phyloP scores from a whole-genome alignment of 2,329 filamentous ascomycete species.

The Pestalotiopsis sp. region DNA sequence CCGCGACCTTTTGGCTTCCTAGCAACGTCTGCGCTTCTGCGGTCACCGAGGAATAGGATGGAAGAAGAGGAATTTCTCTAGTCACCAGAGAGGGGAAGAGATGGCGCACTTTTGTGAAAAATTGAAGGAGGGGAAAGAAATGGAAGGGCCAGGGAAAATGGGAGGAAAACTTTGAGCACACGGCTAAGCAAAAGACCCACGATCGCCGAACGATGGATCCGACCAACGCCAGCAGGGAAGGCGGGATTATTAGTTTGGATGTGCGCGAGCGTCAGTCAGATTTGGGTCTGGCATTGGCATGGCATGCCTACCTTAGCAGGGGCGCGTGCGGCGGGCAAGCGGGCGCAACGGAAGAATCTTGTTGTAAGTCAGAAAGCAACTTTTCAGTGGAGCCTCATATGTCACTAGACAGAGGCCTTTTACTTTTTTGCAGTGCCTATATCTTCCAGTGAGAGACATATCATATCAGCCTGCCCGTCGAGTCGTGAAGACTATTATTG shows the following conservation, averaged over 20 bases:
- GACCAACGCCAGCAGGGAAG: conserved; percentile 10
- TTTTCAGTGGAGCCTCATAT: conserved; percentile 4
- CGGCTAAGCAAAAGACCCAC: conserved; percentile 9
- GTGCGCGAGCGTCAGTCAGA: conserved; percentile 1
- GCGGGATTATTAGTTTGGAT: not conserved
- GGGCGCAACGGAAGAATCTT: conserved; percentile 4
- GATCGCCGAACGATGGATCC: conserved; percentile 12
- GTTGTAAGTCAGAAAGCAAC: conserved; percentile 3
- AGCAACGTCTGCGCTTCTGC: conserved; percentile 8
- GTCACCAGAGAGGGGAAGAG: not conserved
- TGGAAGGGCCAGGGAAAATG: conserved; percentile 6
- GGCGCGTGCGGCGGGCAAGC: not conserved
- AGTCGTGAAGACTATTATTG: not conserved
- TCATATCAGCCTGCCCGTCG: not conserved
- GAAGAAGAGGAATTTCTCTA: not conserved
- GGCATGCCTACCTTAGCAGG: not conserved
- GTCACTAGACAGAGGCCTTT: not conserved
- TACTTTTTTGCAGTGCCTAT: not conserved
- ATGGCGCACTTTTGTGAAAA: conserved; percentile 2
- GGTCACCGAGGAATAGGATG: not conserved
- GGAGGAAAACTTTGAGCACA: conserved; percentile 11
- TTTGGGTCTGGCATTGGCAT: conserved; percentile 3
- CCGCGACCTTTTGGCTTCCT: conserved; percentile 5
- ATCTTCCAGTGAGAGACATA: not conserved
- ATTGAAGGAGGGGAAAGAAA: conserved; percentile 10